These are phyloP conservation scores for Fusarium domesticum DNA, from an alignment of 2,329 filamentous ascomycete species.

Conservation along the genomic window DNA sequence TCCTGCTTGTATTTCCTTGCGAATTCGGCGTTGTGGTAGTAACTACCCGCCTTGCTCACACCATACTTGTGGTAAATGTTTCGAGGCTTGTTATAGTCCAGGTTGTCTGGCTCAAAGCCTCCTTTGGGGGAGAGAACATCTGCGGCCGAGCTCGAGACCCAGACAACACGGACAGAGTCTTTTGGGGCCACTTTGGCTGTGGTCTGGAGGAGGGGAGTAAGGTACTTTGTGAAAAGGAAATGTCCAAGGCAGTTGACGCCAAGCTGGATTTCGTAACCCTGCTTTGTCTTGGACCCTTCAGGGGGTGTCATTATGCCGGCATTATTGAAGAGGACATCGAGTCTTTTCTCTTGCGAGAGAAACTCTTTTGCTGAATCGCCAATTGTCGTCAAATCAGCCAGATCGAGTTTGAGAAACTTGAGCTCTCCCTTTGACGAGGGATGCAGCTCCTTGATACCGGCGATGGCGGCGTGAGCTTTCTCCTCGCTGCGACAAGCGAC, in stretches of 20 bases:
- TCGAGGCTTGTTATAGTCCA: conserved; percentile 27
- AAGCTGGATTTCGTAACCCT: conserved; percentile 43
- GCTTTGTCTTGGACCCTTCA: conserved; percentile 38
- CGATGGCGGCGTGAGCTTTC: conserved; percentile 46
- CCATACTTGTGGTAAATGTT: conserved; percentile 28
- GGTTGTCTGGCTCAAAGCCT: conserved; percentile 30
- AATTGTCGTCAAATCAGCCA: conserved; percentile 38
- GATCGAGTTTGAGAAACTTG: conserved; percentile 46
- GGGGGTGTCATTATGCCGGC: conserved; percentile 44
- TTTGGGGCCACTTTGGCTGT: conserved; percentile 35
- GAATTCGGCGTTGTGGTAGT: conserved; percentile 31
- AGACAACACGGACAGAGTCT: conserved; percentile 30
- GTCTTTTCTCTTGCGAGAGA: conserved; percentile 27
- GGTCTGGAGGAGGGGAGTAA: conserved; percentile 36
- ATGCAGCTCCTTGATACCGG: conserved; percentile 36
- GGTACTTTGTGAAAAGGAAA: conserved; percentile 40
- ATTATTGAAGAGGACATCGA: conserved; percentile 46
- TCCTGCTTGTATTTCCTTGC: conserved; percentile 28
- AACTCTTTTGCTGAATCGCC: conserved; percentile 33
- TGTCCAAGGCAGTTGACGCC: conserved; percentile 41
- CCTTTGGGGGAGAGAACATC: conserved; percentile 22
- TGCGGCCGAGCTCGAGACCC: conserved; percentile 33
- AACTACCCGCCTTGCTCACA: conserved; percentile 33
- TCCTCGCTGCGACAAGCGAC: conserved; percentile 47
- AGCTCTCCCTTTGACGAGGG: conserved; percentile 40